phyloP scores from a whole-genome alignment of 805 yeast genomes.

The Yamadazyma scolyti region DNA sequence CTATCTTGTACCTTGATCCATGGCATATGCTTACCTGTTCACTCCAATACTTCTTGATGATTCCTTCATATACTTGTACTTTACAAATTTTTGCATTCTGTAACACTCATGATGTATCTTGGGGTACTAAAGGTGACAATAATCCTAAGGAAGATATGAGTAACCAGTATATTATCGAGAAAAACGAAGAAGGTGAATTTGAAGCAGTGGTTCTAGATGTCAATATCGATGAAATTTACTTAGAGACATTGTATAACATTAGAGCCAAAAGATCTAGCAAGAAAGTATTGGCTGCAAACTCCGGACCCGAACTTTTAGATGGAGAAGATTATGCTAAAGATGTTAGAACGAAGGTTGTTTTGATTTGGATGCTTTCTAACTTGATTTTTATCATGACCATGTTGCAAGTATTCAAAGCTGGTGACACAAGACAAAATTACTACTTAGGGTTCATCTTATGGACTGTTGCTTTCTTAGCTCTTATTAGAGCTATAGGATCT shows the following conservation, averaged over 20 bases:
- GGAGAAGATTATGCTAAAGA: conserved; percentile 91
- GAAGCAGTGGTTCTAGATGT: conserved; percentile 81
- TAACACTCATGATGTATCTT: conserved; percentile 95
- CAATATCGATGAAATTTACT: conserved; percentile 80
- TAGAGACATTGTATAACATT: conserved; percentile 67
- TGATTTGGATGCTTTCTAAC: conserved; percentile 87
- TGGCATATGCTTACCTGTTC: conserved; percentile 94
- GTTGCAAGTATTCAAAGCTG: conserved; percentile 73
- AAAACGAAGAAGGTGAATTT: conserved; percentile 72
- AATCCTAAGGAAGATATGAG: conserved; percentile 58
- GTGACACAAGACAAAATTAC: conserved; percentile 54
- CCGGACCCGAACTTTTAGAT: conserved; percentile 23
- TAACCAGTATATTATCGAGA: conserved; percentile 78
- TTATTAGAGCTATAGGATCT: conserved; percentile 82
- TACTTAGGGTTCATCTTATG: conserved; percentile 84
- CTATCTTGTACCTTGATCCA: conserved; percentile 85
- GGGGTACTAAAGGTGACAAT: conserved; percentile 98
- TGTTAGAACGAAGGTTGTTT: conserved; percentile 91
- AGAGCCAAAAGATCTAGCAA: conserved; percentile 66
- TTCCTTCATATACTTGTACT: conserved; percentile 90
- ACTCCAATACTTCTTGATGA: conserved; percentile 78
- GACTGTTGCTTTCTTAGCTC: conserved; percentile 85
- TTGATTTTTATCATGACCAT: conserved; percentile 80
- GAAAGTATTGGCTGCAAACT: conserved; percentile 27
- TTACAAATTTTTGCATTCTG: conserved; percentile 95